Percentiles rank a stretch among this genome's conserved stretches.
Conservation (phyloP, 116 monocot genomes). For the Dioscorea cayenensis region DNA sequence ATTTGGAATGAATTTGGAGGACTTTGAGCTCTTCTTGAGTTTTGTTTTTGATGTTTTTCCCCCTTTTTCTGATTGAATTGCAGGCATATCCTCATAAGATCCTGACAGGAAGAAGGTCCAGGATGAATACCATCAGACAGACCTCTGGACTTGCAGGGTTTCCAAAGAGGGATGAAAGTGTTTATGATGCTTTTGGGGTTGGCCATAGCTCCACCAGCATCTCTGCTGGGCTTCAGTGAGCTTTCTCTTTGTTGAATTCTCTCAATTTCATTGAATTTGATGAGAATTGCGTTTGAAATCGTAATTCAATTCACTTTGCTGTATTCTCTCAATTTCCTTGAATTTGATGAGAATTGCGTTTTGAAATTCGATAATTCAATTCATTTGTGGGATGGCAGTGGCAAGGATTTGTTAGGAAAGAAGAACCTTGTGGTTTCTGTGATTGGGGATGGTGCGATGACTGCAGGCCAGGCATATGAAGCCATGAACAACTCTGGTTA, state of each 20-base stretch:
- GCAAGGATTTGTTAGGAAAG: conserved; percentile 52
- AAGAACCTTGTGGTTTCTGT: conserved; percentile 69
- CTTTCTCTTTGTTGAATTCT: neutral
- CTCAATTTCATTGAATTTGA: neutral
- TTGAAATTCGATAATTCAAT: neutral
- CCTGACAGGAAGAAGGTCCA: conserved; percentile 72
- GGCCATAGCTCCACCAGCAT: conserved; percentile 95
- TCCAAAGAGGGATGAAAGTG: conserved; percentile 83
- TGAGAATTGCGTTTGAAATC: neutral
- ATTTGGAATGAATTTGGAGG: neutral
- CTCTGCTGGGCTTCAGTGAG: conserved; percentile 83
- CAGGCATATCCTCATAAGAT: conserved; percentile 93
- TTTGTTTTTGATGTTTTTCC: neutral
- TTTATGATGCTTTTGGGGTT: conserved; percentile 74
- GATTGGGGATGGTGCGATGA: conserved; percentile 77
- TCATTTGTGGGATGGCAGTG: conserved; percentile 50
- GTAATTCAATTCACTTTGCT: neutral
- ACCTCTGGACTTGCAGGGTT: conserved; percentile 84
- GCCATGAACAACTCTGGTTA: conserved; percentile 77
- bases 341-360: neutral
- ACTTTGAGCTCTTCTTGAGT: neutral
- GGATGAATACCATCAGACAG: conserved; percentile 80
- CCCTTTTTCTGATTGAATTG: neutral
- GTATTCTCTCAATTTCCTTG: too few relatives aligned
- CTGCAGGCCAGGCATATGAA: conserved; percentile 74